phyloP scores from a whole-genome alignment of 768 basidiomycete genomes.

The Auricularia auricula-judae region DNA sequence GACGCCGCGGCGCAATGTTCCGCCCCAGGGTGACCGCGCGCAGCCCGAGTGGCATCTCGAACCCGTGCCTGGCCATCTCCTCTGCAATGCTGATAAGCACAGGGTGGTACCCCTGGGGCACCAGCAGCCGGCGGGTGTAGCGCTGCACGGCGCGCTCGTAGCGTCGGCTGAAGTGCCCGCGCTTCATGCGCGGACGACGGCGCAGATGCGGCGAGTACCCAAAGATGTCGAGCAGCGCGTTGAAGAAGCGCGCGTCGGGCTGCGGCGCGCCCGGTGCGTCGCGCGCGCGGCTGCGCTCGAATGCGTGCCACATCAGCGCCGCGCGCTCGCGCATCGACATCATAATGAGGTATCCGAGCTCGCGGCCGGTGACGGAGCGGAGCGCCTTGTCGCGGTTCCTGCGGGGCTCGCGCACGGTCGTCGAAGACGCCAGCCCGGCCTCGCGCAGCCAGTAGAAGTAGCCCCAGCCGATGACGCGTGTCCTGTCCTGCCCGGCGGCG shows the following conservation, averaged over 20 bases:
- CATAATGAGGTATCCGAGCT: conserved; percentile 23
- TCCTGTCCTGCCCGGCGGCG: neutral
- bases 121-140: neutral
- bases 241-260: conserved; percentile 61
- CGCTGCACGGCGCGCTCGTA: conserved; percentile 1
- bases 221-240: conserved; percentile 42
- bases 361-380: neutral
- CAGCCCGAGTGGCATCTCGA: conserved; percentile 4
- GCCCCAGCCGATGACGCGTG: conserved; percentile 1
- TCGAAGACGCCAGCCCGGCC: neutral
- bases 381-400: neutral
- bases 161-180: neutral
- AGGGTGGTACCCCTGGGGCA: neutral
- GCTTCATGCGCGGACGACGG: neutral
- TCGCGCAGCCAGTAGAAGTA: neutral
- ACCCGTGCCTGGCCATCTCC: conserved; percentile 6
- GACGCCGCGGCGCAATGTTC: neutral
- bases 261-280: conserved; percentile 23
- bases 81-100: conserved; percentile 2
- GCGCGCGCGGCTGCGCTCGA: neutral
- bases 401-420: neutral
- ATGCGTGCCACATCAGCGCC: conserved; percentile 11
- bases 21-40: conserved; percentile 4
- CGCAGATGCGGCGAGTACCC: conserved; percentile 14
- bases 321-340: conserved; percentile 26